Conservation (phyloP, 1,284 basidiomycete genomes). For the Puccinia polysora region DNA sequence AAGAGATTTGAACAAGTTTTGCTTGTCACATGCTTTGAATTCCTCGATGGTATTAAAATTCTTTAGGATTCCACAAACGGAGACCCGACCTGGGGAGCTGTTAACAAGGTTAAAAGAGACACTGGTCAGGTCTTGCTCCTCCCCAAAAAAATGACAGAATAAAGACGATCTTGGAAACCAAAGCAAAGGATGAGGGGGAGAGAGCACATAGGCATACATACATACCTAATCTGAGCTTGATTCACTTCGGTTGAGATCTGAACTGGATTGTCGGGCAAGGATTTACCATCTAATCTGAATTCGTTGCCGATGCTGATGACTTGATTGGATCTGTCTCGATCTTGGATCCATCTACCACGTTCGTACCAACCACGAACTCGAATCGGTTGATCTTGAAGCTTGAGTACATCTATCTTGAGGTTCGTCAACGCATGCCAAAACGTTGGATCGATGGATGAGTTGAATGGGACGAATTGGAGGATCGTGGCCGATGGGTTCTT, state of each 20-base stretch:
- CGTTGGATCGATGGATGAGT: conserved; percentile 77
- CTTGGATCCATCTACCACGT: conserved; percentile 66
- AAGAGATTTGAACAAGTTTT: conserved; percentile 68
- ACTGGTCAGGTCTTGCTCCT: neutral
- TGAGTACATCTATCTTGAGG: conserved; percentile 84
- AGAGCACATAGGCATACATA: neutral
- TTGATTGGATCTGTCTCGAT: conserved; percentile 63
- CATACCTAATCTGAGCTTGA: conserved; percentile 2
- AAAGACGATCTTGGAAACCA: neutral
- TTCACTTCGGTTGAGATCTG: too few relatives aligned
- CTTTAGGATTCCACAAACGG: conserved; percentile 67
- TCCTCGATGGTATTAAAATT: conserved; percentile 86
- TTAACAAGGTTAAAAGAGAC: neutral
- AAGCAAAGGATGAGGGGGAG: neutral
- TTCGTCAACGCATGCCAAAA: conserved; percentile 89
- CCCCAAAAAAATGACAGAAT: too few relatives aligned
- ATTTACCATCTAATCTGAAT: conserved; percentile 52
- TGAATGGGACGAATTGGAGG: conserved; percentile 79
- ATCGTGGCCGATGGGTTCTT: conserved; percentile 46
- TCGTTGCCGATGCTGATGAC: conserved; percentile 48
- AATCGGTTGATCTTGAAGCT: conserved; percentile 70
- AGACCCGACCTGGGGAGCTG: conserved; percentile 47
- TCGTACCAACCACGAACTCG: conserved; percentile 67
- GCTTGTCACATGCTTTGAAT: conserved; percentile 85
- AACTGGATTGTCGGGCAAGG: neutral